Percentiles rank a stretch among this genome's conserved stretches.
Conservation (phyloP, 2,329 filamentous ascomycete species). For the Hypoxylon sp. region DNA sequence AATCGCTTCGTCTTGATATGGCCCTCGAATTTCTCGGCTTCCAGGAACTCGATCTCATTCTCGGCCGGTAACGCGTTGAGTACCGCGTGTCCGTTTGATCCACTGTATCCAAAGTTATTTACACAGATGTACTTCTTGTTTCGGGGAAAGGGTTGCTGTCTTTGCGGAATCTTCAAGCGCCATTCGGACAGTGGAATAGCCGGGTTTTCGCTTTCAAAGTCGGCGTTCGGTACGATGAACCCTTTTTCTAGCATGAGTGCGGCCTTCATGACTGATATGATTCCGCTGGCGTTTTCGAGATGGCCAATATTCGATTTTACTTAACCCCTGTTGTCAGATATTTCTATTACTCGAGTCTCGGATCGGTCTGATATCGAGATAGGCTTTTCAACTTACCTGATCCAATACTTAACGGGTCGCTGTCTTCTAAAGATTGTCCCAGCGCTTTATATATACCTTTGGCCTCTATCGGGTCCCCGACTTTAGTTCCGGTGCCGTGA, state of each 20-base stretch:
- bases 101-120: conserved; percentile 50
- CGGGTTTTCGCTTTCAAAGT: conserved; percentile 51
- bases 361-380: too few relatives aligned
- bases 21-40: conserved; percentile 26
- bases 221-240: conserved; percentile 53
- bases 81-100: conserved; percentile 48
- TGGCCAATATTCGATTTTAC: conserved; percentile 39
- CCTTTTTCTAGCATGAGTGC: conserved; percentile 54
- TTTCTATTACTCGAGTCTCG: too few relatives aligned
- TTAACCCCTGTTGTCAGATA: too few relatives aligned
- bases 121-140: conserved; percentile 41
- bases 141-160: conserved; percentile 34
- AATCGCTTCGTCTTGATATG: conserved; percentile 31
- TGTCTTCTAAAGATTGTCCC: conserved; percentile 9
- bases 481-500: conserved; percentile 35
- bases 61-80: conserved; percentile 38
- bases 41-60: conserved; percentile 26
- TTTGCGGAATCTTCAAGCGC: conserved; percentile 38
- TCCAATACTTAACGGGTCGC: conserved; percentile 27
- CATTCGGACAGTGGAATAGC: conserved; percentile 37
- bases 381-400: conserved; percentile 6
- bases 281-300: conserved; percentile 50
- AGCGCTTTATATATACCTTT: conserved; percentile 31
- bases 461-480: conserved; percentile 35
- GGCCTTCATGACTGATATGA: conserved; percentile 53